Conservation (phyloP, 2,329 filamentous ascomycete genomes). For the Botrytis cinerea region DNA sequence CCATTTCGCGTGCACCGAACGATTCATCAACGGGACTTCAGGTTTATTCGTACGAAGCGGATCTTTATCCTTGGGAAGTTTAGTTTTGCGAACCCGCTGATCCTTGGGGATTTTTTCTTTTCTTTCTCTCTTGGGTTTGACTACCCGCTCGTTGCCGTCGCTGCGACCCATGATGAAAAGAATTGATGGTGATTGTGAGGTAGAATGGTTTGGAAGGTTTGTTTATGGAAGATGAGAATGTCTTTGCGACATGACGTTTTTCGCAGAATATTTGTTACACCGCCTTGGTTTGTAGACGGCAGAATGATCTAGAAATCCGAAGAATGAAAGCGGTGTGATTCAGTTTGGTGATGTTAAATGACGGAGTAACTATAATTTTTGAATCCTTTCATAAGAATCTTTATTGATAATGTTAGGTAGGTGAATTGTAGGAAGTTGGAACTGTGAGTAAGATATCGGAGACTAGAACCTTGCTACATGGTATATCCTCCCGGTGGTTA, state of each 20-base stretch:
- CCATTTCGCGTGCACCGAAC: conserved; percentile 43
- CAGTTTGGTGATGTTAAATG: background rate
- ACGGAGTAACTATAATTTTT: background rate
- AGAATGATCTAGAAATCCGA: background rate
- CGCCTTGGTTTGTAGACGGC: background rate
- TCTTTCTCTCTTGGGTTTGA: conserved; percentile 20
- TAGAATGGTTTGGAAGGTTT: conserved; percentile 6
- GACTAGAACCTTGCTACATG: background rate
- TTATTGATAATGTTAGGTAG: background rate
- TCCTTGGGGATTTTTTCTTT: conserved; percentile 9
- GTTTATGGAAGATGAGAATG: conserved; percentile 7
- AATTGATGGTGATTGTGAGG: background rate
- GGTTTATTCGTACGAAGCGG: conserved; percentile 24
- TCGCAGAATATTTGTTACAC: background rate
- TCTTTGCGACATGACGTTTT: background rate
- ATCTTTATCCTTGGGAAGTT: conserved; percentile 20
- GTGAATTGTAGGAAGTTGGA: background rate
- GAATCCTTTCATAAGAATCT: background rate
- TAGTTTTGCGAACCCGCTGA: conserved; percentile 16
- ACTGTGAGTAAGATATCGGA: background rate
- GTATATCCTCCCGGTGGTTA: background rate
- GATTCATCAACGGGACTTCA: conserved; percentile 28
- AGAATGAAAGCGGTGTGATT: background rate
- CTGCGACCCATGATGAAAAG: conserved; percentile 16
- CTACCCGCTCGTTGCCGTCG: background rate